A percentile compares a stretch with the other conserved stretches of the same genome.
phyloP scores from a whole-genome alignment of 2,329 filamentous ascomycete species.

The Diaporthe capsici region DNA sequence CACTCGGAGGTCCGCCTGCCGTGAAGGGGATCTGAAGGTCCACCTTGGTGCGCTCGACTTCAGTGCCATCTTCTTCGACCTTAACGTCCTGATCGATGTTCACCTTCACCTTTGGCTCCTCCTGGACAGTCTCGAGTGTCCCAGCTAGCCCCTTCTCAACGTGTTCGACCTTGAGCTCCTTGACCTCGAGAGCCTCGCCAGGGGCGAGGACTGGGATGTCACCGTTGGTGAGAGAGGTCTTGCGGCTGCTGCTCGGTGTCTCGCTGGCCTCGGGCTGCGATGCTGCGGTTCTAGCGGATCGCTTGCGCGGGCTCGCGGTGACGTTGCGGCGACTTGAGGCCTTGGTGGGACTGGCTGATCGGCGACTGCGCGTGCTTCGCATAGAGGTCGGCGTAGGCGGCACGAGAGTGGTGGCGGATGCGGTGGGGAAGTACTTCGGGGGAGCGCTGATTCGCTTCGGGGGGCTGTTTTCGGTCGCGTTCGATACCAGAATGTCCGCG shows the following conservation, averaged over 20 bases:
- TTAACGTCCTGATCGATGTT: conserved; percentile 77
- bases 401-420: conserved; percentile 58
- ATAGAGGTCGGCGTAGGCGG: conserved; percentile 64
- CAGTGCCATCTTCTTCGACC: conserved; percentile 67
- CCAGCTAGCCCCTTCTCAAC: conserved; percentile 64
- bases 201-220: conserved; percentile 44
- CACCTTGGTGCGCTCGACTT: conserved; percentile 80
- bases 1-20: conserved; percentile 75
- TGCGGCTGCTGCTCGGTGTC: conserved; percentile 45
- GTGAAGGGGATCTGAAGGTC: conserved; percentile 81
- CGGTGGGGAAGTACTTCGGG: conserved; percentile 74
- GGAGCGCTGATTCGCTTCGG: conserved; percentile 85
- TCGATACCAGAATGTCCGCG: conserved; percentile 76
- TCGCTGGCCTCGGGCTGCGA: conserved; percentile 57
- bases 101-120: conserved; percentile 75
- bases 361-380: conserved; percentile 64
- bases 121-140: conserved; percentile 66
- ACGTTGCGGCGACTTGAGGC: conserved; percentile 55
- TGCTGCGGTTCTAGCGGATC: conserved; percentile 59
- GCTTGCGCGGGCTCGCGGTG: conserved; percentile 69
- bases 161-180: conserved; percentile 58
- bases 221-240: conserved; percentile 49
- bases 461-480: conserved; percentile 67
- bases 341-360: conserved; percentile 72
- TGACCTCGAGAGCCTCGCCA: conserved; percentile 39